Evolutionary conservation across 2,329 filamentous ascomycete species (phyloP).

Genomic region (Cladosporium sp.): DNA sequence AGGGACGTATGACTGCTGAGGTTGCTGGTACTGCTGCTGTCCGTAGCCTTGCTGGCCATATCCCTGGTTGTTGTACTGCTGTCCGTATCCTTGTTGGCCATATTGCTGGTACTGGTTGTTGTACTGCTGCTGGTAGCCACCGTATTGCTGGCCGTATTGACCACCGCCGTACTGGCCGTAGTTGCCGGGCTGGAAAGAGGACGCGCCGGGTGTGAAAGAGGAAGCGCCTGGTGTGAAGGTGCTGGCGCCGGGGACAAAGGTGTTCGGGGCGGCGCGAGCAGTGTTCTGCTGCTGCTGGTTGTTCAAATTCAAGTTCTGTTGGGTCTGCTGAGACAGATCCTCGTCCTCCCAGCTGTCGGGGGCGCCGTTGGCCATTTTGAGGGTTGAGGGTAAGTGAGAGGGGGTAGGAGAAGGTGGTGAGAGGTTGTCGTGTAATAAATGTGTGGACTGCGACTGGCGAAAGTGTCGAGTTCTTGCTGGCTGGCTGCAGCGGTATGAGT

Average conservation of each 20-base stretch:
- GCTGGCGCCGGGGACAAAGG: conserved; percentile 20
- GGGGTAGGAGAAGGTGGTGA: not conserved
- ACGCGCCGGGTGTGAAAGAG: conserved; percentile 38
- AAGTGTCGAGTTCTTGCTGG: not conserved
- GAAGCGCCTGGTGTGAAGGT: conserved; percentile 35
- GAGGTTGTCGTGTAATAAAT: too few species aligned
- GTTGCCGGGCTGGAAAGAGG: conserved; percentile 39
- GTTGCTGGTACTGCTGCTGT: conserved; percentile 47
- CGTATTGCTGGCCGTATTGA: conserved; percentile 33
- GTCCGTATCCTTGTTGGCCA: conserved; percentile 25
- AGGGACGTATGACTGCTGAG: conserved; percentile 51
- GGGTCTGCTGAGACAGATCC: conserved; percentile 40
- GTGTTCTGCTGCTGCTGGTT: conserved; percentile 18
- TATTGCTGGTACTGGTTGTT: conserved; percentile 35
- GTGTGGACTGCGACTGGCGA: too few species aligned
- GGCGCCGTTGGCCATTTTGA: conserved; percentile 30
- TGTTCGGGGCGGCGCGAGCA: conserved; percentile 13
- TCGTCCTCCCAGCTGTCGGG: conserved; percentile 75
- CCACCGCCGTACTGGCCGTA: conserved; percentile 36
- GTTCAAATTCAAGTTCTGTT: conserved; percentile 40
- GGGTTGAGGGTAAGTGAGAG: not conserved
- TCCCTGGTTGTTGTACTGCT: conserved; percentile 50
- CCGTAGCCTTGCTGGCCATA: conserved; percentile 38
- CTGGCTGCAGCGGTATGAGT: conserved; percentile 3
- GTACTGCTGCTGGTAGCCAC: conserved; percentile 39